Evolutionary conservation across 2,329 filamentous ascomycete genomes (phyloP).

Genomic region (Fusarium phyllophilum): DNA sequence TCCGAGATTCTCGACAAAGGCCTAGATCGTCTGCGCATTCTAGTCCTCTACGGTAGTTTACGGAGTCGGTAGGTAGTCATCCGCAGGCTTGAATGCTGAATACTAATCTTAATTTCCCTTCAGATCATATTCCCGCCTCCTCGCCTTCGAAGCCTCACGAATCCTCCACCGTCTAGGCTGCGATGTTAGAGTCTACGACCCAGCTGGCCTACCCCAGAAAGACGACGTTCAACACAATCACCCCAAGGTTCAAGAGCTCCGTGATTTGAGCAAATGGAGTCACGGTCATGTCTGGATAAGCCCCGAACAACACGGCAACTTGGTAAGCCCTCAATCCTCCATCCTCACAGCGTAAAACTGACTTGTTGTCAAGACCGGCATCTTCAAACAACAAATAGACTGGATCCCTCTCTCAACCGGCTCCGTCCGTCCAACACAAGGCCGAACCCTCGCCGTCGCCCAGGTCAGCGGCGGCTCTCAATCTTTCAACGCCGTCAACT

Average conservation of each 20-base stretch:
- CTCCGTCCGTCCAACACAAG: background rate
- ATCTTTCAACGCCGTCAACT: background rate
- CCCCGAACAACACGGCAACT: background rate
- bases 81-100: fast-evolving
- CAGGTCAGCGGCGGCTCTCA: background rate
- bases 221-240: background rate
- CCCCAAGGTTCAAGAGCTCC: background rate
- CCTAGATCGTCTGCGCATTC: background rate
- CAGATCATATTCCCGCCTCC: background rate
- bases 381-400: conserved; percentile 7
- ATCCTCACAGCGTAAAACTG: no score
- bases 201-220: background rate
- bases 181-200: background rate
- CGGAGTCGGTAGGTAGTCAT: background rate
- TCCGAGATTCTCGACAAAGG: background rate
- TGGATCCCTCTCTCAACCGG: background rate
- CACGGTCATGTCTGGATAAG: background rate
- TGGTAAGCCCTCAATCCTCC: background rate
- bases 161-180: background rate
- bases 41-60: background rate
- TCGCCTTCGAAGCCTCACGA: background rate
- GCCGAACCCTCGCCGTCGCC: background rate
- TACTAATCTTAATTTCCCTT: fast-evolving
- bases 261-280: background rate
- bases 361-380: background rate